phyloP scores from a whole-genome alignment of 164 flowering plant species.

The Nymphaea colorata region DNA sequence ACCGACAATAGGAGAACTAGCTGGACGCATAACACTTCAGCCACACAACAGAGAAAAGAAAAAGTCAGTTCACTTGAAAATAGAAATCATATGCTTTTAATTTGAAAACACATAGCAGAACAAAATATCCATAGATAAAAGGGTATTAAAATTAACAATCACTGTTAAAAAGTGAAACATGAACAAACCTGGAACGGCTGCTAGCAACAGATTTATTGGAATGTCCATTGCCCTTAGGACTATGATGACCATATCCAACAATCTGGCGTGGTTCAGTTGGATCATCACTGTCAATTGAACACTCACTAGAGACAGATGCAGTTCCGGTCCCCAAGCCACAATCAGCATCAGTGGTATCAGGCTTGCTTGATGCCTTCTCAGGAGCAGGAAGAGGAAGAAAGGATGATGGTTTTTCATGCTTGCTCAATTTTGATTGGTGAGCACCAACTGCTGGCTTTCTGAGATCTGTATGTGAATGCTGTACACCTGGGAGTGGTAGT shows the following conservation, averaged over 20 bases:
- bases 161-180: background rate
- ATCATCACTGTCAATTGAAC: conserved; percentile 74
- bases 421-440: conserved; percentile 37
- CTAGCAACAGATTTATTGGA: conserved; percentile 18
- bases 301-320: conserved; percentile 64
- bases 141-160: no score
- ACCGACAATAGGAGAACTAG: conserved; percentile 22
- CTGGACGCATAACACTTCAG: conserved; percentile 41
- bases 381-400: conserved; percentile 61
- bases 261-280: conserved; percentile 31
- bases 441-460: conserved; percentile 51
- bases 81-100: background rate
- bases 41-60: conserved; percentile 2
- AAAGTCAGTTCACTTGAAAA: background rate
- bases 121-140: no score
- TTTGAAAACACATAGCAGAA: no score
- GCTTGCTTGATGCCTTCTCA: conserved; percentile 26
- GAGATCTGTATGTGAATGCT: conserved; percentile 31
- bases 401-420: conserved; percentile 32
- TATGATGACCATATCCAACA: conserved; percentile 19
- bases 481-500: conserved; percentile 66
- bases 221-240: conserved; percentile 28
- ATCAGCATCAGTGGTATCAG: conserved; percentile 43
- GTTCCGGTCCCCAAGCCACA: conserved; percentile 51
- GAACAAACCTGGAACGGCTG: conserved; percentile 68